Conservation (phyloP, 805 yeast genomes). For the Lachancea meyersii region DNA sequence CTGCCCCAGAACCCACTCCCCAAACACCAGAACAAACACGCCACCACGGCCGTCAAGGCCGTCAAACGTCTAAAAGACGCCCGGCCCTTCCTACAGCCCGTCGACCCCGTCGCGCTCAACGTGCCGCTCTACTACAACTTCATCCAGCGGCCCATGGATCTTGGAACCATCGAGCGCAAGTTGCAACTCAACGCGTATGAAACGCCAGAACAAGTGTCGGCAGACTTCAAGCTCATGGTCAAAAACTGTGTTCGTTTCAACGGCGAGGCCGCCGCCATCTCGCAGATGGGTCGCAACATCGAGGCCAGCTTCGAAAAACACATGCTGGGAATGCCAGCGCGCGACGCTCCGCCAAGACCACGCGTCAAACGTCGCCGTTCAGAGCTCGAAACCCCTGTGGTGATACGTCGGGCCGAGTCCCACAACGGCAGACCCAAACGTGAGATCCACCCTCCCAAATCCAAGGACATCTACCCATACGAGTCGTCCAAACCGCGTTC, state of each 20-base stretch:
- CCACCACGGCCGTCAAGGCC: conserved; percentile 72
- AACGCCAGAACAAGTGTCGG: conserved; percentile 58
- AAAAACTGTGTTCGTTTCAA: conserved; percentile 76
- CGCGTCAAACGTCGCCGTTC: conserved; percentile 27
- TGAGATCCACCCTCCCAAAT: conserved; percentile 93
- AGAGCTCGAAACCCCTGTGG: conserved; percentile 33
- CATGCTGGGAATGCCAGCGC: conserved; percentile 83
- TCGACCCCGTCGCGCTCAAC: conserved; percentile 79
- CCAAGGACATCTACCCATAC: conserved; percentile 80
- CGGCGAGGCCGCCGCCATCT: conserved; percentile 74
- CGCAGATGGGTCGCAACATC: conserved; percentile 86
- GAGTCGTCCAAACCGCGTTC: conserved; percentile 72
- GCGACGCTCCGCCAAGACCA: conserved; percentile 34
- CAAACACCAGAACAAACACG: conserved; percentile 77
- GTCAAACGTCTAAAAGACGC: conserved; percentile 90
- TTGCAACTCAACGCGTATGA: conserved; percentile 64
- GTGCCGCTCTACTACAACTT: conserved; percentile 86
- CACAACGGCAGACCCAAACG: conserved; percentile 88
- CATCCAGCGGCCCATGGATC: conserved; percentile 86
- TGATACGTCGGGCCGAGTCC: conserved; percentile 66
- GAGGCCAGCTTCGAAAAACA: conserved; percentile 93
- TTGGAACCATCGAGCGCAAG: conserved; percentile 83
- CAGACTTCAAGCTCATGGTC: conserved; percentile 81
- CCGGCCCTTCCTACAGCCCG: conserved; percentile 81
- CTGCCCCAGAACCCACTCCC: conserved; percentile 66